These are phyloP conservation scores for Porosira glacialis DNA, from an alignment of 352 stramenopile species.

Conservation along the genomic window DNA sequence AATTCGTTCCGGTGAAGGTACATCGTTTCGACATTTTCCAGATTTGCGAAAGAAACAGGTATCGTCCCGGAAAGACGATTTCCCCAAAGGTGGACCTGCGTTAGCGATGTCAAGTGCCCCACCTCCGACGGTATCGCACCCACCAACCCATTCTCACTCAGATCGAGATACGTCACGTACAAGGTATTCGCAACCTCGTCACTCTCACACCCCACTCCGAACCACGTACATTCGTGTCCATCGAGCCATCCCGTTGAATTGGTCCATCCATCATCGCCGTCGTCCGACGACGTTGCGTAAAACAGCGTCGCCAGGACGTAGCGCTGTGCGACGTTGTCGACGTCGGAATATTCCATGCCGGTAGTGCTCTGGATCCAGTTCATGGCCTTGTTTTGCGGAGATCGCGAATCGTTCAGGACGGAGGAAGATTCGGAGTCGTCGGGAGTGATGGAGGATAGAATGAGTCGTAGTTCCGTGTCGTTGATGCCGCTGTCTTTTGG, in stretches of 20 bases:
- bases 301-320: slow-evolving; percentile 58
- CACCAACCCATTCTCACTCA: slow-evolving; percentile 31
- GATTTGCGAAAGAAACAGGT: slow-evolving; percentile 41
- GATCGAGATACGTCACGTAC: slow-evolving; percentile 43
- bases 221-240: slow-evolving; percentile 60
- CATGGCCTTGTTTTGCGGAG: slow-evolving; percentile 35
- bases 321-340: slow-evolving; percentile 31
- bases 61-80: slow-evolving; percentile 38
- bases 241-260: slow-evolving; percentile 39
- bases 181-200: slow-evolving; percentile 17
- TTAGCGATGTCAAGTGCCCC: slow-evolving; percentile 17
- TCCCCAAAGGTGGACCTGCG: slow-evolving; percentile 31
- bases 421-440: no score
- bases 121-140: slow-evolving; percentile 29
- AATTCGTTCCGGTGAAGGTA: slow-evolving; percentile 59
- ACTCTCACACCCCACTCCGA: slow-evolving; percentile 46
- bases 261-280: slow-evolving; percentile 37
- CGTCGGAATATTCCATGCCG: slow-evolving; percentile 28
- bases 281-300: slow-evolving; percentile 47
- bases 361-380: slow-evolving; percentile 28
- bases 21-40: slow-evolving; percentile 43
- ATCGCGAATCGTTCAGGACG: slow-evolving; percentile 14
- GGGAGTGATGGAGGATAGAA: slow-evolving; percentile 28
- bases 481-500: no score
- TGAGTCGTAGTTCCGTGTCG: slow-evolving; percentile 23